Evolutionary conservation across 1,284 basidiomycete species (phyloP), one percentile per base, ranked within the genome.

Genomic region (Inonotus obliquus): DNA sequence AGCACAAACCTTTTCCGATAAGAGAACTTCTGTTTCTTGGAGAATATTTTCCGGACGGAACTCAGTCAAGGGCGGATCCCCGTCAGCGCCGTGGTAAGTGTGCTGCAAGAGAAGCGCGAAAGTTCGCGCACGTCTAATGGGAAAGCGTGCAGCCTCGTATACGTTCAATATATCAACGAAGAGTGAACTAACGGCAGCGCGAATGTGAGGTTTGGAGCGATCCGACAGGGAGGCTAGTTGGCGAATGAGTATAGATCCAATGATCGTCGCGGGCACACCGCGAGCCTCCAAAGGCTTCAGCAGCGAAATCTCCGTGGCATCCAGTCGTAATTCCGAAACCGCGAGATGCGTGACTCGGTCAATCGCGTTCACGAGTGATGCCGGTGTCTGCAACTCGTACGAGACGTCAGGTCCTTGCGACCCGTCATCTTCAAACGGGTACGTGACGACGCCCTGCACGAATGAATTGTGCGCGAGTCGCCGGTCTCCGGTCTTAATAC

Each of bases 401-500:
- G 75, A 79, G 7, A 89, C 76, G 62, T 85, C 38, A 37, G 17
- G 54, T 19, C 17, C 29, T 14, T 75, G 67, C 11, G 14, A 74
- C 75, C 1, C 11, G 0, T 71, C 59, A 19, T 75, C 73, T 2
- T 70, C 65, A 48, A 84, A 72, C 0, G 85, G 84, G 67, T 84
- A 89, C 14, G 59, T 56, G 29, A 52, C 49, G 35, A 57, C 47
- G 27, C 55, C 60, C 25, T 57, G 45, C 9, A 60, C 27, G 39
- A 60, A 60, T 35, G 59, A 27, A 1, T 53, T 37, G 41, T 41
- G 35, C 21, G 59, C 59, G 51, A 86, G 87, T 80, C 81, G 83
- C 19, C 87, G 78, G 68, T 94, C 86, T 0, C 85, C 85, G 47
- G 83, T 85, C 71, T 89, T 92, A 44, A 80, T 78, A 69, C 84